Evolutionary conservation across 768 basidiomycete species (phyloP), one percentile per base, ranked within the genome.

Genomic region (Amanita thiersii): DNA sequence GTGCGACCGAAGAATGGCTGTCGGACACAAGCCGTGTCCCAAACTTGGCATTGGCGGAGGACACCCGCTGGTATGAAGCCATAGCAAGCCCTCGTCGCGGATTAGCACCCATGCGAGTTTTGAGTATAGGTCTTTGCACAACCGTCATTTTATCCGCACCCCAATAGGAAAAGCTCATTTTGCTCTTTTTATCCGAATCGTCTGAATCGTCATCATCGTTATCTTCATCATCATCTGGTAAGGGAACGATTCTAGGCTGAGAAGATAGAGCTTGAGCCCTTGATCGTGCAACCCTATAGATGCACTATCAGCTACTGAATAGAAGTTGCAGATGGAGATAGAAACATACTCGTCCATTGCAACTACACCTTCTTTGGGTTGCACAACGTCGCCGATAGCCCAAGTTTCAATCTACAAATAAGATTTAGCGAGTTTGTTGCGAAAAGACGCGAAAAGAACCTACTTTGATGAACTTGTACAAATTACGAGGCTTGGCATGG

Each of bases 111-210:
- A 50, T 53, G 37, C 62, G 58, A 46, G 64, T 63, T 55, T 81
- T 83, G 52, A 80, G 57, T 29, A 78, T 59, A 2, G 87, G 85
- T 51, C 85, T 85, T 57, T 88, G 85, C 8, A 43, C 42, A 15
- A 91, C 75, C 1, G 88, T 91, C 52, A 91, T 74, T 62, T 88
- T 88, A 65, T 91, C 88, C 23, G 88, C 88, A 18, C 88, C 87
- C 86, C 87, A 90, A 56, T 90, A 92, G 4, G 86, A 89, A 63
- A 90, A 90, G 65, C 85, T 86, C 88, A 90, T 89, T 60, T 89
- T 90, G 68, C 81, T 86, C 67, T 88, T 86, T 64, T 81, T 77
- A 58, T 89, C 87, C 8, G 86, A 89, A 52, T 89, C 85, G 50
- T 86, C 84, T 3, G 87, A 88, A 20, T 87, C 85, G 15, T 55